Evolutionary conservation across 2,329 filamentous ascomycete species (phyloP).

Genomic region (Paecilomyces dactylethromorphus): DNA sequence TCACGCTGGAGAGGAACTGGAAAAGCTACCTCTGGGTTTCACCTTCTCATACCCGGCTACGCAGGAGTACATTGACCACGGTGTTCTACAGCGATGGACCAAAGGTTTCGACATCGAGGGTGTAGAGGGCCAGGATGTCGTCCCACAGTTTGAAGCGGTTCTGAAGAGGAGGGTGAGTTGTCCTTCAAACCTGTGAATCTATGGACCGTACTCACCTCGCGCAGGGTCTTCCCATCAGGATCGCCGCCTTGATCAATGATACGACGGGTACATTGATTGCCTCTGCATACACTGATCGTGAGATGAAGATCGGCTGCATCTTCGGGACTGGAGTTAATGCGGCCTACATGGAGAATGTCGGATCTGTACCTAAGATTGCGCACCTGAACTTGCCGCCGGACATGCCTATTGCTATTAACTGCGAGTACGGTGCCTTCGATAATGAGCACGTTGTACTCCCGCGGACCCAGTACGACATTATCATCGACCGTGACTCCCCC

Average conservation of each 20-base stretch:
- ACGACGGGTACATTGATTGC: slow-evolving; percentile 96
- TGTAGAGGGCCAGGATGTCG: slow-evolving; percentile 84
- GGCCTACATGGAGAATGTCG: slow-evolving; percentile 92
- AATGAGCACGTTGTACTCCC: slow-evolving; percentile 87
- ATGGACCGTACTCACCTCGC: not conserved
- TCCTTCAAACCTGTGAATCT: not conserved
- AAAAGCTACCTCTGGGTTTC: slow-evolving; percentile 72
- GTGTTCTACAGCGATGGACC: slow-evolving; percentile 89
- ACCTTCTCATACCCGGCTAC: slow-evolving; percentile 95
- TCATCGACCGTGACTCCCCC: slow-evolving; percentile 85
- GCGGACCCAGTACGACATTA: slow-evolving; percentile 74
- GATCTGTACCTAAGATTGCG: slow-evolving; percentile 86
- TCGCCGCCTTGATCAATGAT: slow-evolving; percentile 92
- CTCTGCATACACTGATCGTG: slow-evolving; percentile 88
- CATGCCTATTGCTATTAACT: slow-evolving; percentile 90
- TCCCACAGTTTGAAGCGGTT: slow-evolving; percentile 77
- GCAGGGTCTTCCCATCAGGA: slow-evolving; percentile 81
- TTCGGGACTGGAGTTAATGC: slow-evolving; percentile 98
- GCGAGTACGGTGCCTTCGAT: slow-evolving; percentile 95
- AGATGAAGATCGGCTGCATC: slow-evolving; percentile 94
- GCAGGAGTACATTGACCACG: slow-evolving; percentile 89
- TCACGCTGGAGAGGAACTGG: slow-evolving; percentile 58
- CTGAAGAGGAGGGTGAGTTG: slow-evolving; percentile 57
- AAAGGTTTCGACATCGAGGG: slow-evolving; percentile 94
- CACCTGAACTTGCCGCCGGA: slow-evolving; percentile 82